Percentiles rank a stretch among this genome's conserved stretches.
Evolutionary conservation across 345 rosid species (phyloP).

Genomic region (Linum trigynum): DNA sequence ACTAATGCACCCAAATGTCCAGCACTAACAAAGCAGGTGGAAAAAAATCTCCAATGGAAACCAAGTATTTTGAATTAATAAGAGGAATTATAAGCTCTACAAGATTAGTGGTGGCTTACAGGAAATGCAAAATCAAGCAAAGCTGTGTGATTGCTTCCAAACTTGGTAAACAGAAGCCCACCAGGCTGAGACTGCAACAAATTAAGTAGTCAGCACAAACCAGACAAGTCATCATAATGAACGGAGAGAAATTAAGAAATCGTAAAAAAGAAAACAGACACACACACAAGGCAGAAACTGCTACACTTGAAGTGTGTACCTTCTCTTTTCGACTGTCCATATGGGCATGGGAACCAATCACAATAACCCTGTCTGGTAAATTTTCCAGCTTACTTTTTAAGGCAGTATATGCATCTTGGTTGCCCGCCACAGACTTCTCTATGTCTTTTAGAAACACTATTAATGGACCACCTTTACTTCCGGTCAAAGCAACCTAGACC

Average conservation of each 20-base stretch:
- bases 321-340: constrained; percentile 93
- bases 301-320: constrained; percentile 28
- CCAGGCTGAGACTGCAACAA: constrained; percentile 81
- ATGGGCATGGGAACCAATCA: constrained; percentile 85
- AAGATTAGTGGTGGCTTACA: constrained; percentile 30
- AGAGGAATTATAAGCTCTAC: background rate
- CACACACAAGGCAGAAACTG: background rate
- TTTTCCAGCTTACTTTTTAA: constrained; percentile 70
- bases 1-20: background rate
- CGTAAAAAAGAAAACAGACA: too few relatives aligned
- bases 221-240: background rate
- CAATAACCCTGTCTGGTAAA: constrained; percentile 64
- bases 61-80: too few relatives aligned
- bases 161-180: constrained; percentile 81
- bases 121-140: constrained; percentile 87
- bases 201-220: background rate
- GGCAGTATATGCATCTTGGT: constrained; percentile 53
- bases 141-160: constrained; percentile 91
- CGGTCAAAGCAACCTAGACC: constrained; percentile 54
- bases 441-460: constrained; percentile 83
- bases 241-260: too few relatives aligned
- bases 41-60: background rate
- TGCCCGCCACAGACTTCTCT: constrained; percentile 74
- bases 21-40: background rate
- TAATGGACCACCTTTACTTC: constrained; percentile 61